phyloP scores from a whole-genome alignment of 2,329 filamentous ascomycete species.

The Aschersonia sp. region DNA sequence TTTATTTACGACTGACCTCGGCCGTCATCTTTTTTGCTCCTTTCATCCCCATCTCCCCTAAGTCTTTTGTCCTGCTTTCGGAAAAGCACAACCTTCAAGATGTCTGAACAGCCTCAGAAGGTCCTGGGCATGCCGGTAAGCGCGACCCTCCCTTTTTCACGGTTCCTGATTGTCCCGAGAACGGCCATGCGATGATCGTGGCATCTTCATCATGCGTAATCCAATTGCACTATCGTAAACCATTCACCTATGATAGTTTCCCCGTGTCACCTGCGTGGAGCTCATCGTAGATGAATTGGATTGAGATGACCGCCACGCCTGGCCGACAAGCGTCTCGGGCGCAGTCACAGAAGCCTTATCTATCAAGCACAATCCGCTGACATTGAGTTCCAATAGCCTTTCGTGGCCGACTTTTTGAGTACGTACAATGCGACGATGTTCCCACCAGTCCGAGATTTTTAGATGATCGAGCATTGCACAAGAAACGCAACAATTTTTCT shows the following conservation, averaged over 20 bases:
- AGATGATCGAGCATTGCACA: background rate
- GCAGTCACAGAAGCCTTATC: no score
- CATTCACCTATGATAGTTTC: background rate
- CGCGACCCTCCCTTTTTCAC: constrained; percentile 9
- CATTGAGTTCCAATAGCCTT: constrained; percentile 44
- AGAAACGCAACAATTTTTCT: no score
- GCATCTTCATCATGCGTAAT: background rate
- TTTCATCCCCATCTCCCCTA: constrained; percentile 44
- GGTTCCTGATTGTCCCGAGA: constrained; percentile 1
- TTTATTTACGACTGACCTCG: constrained; percentile 22
- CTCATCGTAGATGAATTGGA: background rate
- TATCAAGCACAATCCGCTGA: no score
- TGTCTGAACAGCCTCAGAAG: constrained; percentile 42
- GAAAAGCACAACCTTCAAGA: constrained; percentile 29
- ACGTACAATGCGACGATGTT: constrained; percentile 33
- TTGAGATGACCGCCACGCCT: no score
- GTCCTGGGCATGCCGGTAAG: constrained; percentile 57
- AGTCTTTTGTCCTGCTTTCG: constrained; percentile 35
- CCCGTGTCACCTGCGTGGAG: background rate
- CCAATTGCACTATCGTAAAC: constrained; percentile 9
- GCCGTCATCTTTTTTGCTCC: constrained; percentile 24
- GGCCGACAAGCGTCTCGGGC: no score
- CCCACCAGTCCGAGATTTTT: background rate
- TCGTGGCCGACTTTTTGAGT: constrained; percentile 98
- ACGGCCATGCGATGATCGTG: background rate